These are phyloP conservation scores for Neopestalotiopsis rosae DNA, from an alignment of 2,329 filamentous ascomycete genomes.

Conservation along the genomic window DNA sequence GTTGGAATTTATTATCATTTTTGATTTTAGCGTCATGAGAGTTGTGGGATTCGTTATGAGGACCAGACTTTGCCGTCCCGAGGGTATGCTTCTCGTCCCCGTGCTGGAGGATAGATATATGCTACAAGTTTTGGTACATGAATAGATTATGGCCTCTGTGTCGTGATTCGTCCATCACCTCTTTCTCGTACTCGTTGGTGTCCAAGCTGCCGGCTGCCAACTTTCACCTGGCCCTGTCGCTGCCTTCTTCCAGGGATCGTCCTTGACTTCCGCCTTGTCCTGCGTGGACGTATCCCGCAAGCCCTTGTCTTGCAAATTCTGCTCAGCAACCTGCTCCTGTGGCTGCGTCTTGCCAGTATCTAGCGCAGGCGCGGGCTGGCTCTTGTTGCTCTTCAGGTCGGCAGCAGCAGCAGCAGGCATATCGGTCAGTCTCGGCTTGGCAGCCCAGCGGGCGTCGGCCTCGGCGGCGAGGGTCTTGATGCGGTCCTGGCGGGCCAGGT, in stretches of 20 bases:
- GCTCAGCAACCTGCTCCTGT: conserved; percentile 23
- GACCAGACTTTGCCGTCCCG: neutral
- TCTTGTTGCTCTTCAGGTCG: neutral
- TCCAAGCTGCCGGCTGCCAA: conserved; percentile 73
- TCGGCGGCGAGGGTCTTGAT: conserved; percentile 63
- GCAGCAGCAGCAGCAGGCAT: conserved; percentile 4
- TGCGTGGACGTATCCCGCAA: conserved; percentile 14
- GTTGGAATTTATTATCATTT: neutral
- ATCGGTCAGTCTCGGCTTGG: conserved; percentile 51
- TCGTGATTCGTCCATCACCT: conserved; percentile 29
- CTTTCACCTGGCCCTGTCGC: conserved; percentile 60
- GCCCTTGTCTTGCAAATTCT: neutral
- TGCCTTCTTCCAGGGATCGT: conserved; percentile 65
- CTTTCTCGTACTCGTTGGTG: conserved; percentile 47
- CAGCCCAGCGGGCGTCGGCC: conserved; percentile 69
- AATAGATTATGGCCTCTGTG: neutral
- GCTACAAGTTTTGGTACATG: conserved; percentile 1
- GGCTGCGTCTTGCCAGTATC: conserved; percentile 27
- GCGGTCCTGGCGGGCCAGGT: conserved; percentile 56
- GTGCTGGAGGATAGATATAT: neutral
- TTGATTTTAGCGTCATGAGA: neutral
- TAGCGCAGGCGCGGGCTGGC: conserved; percentile 35
- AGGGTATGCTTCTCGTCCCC: no score
- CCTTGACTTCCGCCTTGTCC: conserved; percentile 20
- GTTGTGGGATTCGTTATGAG: neutral